phyloP scores from a whole-genome alignment of 1,284 basidiomycete species.

The Cryptococcus sp. region DNA sequence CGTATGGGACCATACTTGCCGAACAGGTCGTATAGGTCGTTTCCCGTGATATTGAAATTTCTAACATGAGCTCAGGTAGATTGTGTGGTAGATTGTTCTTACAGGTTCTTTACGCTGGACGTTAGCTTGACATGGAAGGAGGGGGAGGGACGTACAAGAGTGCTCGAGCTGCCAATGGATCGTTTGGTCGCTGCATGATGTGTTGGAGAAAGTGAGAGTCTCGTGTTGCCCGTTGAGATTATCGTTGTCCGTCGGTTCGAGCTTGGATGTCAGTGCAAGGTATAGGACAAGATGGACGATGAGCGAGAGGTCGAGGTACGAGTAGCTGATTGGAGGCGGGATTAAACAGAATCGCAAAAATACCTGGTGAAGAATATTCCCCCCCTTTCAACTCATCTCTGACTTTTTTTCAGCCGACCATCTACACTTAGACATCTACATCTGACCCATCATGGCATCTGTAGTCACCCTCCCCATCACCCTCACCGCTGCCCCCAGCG shows the following conservation, averaged over 20 bases:
- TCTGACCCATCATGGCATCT: constrained; percentile 40
- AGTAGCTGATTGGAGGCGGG: background rate
- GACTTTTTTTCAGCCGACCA: background rate
- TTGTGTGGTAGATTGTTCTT: too few relatives aligned
- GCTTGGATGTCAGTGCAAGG: too few relatives aligned
- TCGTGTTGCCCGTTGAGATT: too few relatives aligned
- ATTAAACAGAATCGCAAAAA: background rate
- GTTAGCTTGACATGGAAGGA: background rate
- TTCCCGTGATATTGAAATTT: constrained; percentile 84
- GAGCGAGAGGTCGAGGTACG: too few relatives aligned
- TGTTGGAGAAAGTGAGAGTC: too few relatives aligned
- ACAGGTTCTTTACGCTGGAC: background rate
- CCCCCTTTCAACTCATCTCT: background rate
- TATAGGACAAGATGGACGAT: too few relatives aligned
- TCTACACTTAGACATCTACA: background rate
- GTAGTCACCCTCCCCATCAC: constrained; percentile 43
- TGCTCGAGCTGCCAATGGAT: constrained; percentile 37
- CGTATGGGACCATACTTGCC: constrained; percentile 95
- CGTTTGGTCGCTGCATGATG: constrained; percentile 30
- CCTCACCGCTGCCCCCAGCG: constrained; percentile 40
- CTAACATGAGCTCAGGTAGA: constrained; percentile 11
- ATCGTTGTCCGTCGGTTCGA: too few relatives aligned
- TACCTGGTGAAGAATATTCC: background rate
- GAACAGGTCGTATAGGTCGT: constrained; percentile 94
- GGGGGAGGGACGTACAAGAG: constrained; percentile 36